phyloP scores from a whole-genome alignment of 2,329 filamentous ascomycete genomes.

The Graphium sp. region DNA sequence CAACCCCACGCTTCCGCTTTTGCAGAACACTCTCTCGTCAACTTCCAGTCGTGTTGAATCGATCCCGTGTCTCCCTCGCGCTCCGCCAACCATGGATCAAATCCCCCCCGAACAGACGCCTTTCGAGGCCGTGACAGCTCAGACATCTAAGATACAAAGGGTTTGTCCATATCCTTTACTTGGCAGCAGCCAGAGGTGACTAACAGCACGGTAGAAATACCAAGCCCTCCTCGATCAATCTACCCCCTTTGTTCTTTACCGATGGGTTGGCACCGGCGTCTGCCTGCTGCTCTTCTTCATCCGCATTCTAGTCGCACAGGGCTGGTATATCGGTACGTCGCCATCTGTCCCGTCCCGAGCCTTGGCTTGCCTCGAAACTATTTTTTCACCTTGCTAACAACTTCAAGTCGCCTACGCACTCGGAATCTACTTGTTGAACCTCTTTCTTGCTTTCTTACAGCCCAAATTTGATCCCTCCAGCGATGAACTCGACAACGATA shows the following conservation, averaged over 20 bases:
- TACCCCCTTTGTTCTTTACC: constrained; percentile 75
- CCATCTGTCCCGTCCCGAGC: not conserved
- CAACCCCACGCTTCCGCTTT: no score
- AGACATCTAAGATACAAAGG: constrained; percentile 59
- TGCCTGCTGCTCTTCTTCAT: constrained; percentile 70
- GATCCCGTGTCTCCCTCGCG: no score
- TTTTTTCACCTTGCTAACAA: not conserved
- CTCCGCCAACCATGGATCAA: constrained; percentile 56
- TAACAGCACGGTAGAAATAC: constrained; percentile 49
- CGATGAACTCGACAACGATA: constrained; percentile 77
- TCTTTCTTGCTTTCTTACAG: constrained; percentile 95
- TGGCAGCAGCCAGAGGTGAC: constrained; percentile 6
- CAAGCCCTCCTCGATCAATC: constrained; percentile 89
- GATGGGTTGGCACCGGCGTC: constrained; percentile 73
- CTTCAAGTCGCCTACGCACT: constrained; percentile 72
- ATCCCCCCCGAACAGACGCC: constrained; percentile 79
- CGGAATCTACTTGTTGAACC: constrained; percentile 95
- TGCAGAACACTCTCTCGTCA: no score
- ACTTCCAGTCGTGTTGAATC: no score
- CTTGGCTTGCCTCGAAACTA: not conserved
- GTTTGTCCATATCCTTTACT: constrained; percentile 27
- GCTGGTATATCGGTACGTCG: constrained; percentile 90
- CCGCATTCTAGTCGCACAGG: constrained; percentile 80
- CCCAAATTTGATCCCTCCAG: constrained; percentile 98
- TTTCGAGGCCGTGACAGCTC: constrained; percentile 76